Conservation (phyloP, 31 red algal species). For the Odonthalia washingtoniensis region DNA sequence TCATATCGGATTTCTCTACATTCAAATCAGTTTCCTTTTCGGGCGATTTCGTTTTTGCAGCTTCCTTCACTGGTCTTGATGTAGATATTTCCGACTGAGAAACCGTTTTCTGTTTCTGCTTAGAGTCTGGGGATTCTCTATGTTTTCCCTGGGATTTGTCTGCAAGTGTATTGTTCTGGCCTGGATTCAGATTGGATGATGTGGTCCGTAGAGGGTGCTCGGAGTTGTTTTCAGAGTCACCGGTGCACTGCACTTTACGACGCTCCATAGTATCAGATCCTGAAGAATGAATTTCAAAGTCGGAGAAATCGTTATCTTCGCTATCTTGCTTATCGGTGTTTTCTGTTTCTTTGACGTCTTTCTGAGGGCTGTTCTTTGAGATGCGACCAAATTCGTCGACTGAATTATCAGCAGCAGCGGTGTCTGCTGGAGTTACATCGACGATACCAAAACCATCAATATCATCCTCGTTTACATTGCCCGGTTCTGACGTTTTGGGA, state of each 20-base stretch:
- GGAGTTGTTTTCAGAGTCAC: too few species aligned
- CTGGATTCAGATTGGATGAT: too few species aligned
- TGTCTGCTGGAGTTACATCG: constrained; percentile 54
- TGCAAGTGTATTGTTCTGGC: too few species aligned
- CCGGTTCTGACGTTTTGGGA: background rate
- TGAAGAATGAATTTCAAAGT: too few species aligned
- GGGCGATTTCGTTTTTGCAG: background rate
- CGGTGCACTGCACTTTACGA: too few species aligned
- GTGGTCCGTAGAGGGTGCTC: too few species aligned
- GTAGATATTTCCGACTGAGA: too few species aligned
- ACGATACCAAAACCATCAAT: constrained; percentile 63
- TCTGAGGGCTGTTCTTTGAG: background rate
- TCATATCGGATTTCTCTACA: background rate
- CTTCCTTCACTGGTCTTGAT: background rate
- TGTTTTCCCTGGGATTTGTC: too few species aligned
- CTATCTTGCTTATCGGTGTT: background rate
- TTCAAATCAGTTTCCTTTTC: background rate
- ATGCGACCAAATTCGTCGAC: background rate
- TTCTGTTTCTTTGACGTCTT: background rate
- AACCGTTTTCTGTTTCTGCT: too few species aligned
- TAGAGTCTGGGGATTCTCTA: too few species aligned
- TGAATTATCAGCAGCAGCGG: background rate
- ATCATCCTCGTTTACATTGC: constrained; percentile 61
- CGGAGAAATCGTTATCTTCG: too few species aligned
- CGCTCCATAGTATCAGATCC: too few species aligned